Conservation (phyloP, 2,329 filamentous ascomycete genomes). For the Sclerotinia spermophila region DNA sequence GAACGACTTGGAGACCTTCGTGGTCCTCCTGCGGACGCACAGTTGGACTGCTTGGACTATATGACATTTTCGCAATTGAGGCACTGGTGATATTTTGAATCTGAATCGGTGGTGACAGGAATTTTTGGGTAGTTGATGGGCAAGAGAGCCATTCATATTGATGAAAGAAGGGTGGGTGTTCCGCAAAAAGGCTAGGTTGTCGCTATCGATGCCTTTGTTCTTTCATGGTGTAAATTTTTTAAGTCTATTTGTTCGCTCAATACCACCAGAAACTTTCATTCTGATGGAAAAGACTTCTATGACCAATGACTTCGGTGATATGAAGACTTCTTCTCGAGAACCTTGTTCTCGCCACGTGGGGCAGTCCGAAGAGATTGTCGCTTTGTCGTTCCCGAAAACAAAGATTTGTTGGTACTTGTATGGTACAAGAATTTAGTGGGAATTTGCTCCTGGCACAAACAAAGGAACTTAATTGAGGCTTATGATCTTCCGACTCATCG, state of each 20-base stretch:
- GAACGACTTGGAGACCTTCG: constrained; percentile 14
- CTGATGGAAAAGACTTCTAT: neutral
- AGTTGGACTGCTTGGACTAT: neutral
- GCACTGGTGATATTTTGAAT: neutral
- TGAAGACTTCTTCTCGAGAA: neutral
- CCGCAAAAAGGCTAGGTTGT: neutral
- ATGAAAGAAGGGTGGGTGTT: neutral
- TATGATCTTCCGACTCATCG: neutral
- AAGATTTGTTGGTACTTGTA: neutral
- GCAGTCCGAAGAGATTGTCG: neutral
- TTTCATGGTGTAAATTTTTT: neutral
- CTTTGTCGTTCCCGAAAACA: neutral
- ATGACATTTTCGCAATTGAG: neutral
- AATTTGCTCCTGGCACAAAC: neutral
- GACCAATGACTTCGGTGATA: neutral
- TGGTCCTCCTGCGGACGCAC: constrained; percentile 4
- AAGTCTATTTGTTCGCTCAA: neutral
- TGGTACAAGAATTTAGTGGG: neutral
- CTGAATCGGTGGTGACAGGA: neutral
- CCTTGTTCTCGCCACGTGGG: neutral
- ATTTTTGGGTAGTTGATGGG: neutral
- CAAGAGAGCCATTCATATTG: neutral
- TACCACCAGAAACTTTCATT: neutral
- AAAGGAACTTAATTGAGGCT: neutral
- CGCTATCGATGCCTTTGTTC: neutral